These are phyloP conservation scores for Phalaenopsis hybrid DNA, from an alignment of 116 monocot genomes.

Conservation along the genomic window DNA sequence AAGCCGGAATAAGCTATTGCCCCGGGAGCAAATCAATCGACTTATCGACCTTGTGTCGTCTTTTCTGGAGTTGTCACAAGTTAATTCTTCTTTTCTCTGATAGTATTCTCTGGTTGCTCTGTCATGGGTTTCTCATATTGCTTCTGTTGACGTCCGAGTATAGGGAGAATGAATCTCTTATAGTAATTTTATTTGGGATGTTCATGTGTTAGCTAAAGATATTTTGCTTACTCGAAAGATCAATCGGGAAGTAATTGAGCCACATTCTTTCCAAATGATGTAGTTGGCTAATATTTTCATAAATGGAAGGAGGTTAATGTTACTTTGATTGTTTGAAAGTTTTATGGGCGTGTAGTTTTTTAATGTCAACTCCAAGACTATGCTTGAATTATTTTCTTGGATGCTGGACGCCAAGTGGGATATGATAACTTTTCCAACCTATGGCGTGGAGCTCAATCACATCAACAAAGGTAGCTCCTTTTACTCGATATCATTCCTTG, in stretches of 20 bases:
- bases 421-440: neutral
- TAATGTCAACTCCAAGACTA: neutral
- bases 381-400: neutral
- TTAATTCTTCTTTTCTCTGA: constrained; percentile 9
- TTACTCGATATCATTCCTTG: neutral
- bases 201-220: neutral
- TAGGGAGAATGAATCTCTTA: neutral
- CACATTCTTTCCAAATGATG: neutral
- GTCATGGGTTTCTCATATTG: neutral
- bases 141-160: neutral
- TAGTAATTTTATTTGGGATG: neutral
- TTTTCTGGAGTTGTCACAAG: constrained; percentile 95
- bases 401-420: neutral
- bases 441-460: neutral
- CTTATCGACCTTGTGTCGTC: constrained; percentile 77
- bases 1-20: constrained; percentile 68
- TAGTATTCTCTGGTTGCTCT: neutral
- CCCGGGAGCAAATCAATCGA: constrained; percentile 81
- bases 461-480: neutral
- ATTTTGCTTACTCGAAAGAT: neutral
- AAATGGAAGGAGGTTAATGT: neutral
- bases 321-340: neutral
- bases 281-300: neutral
- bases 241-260: neutral
- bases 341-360: neutral